Evolutionary conservation across 2,329 filamentous ascomycete species (phyloP).

Genomic region (Trichophyton simii): DNA sequence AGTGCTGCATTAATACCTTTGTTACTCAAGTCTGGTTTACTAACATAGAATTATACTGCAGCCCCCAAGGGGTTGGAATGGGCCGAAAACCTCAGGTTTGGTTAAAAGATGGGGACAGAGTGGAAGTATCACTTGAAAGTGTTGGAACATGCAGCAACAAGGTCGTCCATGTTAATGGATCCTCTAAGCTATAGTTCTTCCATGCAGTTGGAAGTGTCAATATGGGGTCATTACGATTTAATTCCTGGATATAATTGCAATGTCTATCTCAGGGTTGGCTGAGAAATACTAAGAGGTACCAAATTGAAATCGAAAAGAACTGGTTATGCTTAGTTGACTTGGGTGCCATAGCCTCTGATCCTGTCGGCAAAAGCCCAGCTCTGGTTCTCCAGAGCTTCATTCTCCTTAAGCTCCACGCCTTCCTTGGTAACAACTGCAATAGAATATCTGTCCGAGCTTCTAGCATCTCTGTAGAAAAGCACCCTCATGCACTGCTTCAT

Average conservation of each 20-base stretch:
- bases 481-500: slow-evolving; percentile 97
- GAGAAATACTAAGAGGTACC: background rate
- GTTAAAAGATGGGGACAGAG: slow-evolving; percentile 57
- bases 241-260: background rate
- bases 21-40: background rate
- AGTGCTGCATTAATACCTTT: slow-evolving; percentile 16
- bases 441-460: slow-evolving; percentile 82
- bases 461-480: slow-evolving; percentile 89
- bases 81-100: slow-evolving; percentile 54
- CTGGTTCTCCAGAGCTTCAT: slow-evolving; percentile 83
- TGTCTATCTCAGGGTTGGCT: background rate
- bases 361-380: slow-evolving; percentile 97
- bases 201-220: background rate
- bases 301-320: background rate
- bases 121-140: slow-evolving; percentile 54
- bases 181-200: slow-evolving; percentile 24
- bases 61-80: slow-evolving; percentile 58
- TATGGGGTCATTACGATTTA: background rate
- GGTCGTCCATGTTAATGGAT: slow-evolving; percentile 31
- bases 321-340: slow-evolving; percentile 40
- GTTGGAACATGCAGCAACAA: slow-evolving; percentile 46
- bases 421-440: slow-evolving; percentile 82
- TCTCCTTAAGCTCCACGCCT: slow-evolving; percentile 70
- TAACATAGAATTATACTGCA: slow-evolving; percentile 47
- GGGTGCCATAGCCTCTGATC: slow-evolving; percentile 89